Base-by-base conservation (phyloP, 2,329 filamentous ascomycete species). In the Tolypocladium sp. region DNA sequence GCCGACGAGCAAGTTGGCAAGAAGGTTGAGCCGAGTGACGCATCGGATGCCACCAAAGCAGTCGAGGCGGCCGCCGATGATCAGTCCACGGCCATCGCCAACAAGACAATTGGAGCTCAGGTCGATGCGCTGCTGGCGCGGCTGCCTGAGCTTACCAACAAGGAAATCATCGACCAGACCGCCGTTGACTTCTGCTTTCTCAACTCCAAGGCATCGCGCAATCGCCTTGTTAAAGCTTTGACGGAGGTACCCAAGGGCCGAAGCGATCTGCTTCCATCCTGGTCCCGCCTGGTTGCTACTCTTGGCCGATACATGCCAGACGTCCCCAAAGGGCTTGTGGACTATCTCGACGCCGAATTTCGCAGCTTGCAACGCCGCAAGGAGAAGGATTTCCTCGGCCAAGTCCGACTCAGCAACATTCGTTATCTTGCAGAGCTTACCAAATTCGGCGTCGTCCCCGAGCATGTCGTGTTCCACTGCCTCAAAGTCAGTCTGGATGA, bases 391-490 rank as follows among this genome's bases (percentile, higher is more conserved):
- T 97, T 99, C 63, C 80, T 97, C 0, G 93, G 93, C 1, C 93
- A 96, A 73, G 92, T 97, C 55, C 89, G 94, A 51, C 87, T 95
- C 65, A 88, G 90, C 74, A 97, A 97, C 70, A 92, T 97, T 63
- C 90, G 95, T n/a, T 99, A 99, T 71, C 85, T 99, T 56, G 92
- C 94, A 9, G 94, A 99, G 74, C 77, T 99, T 69, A 99, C 94
- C 60, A 99, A 99, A 70, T 99, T 99, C 69, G 93, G 94, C 38
- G 91, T 97, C 38, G 94, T 99, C 10, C 94, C 95, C 0, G 94
- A 99, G 73, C 94, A 99, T 73, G 93, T 99, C 63, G 95, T 99
- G 58, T 99, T 99, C 70, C 94, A 99, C 70, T 99, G 94, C 70
- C 85, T 99, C 67, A 99, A 97, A 73, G 93, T 99, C 71, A 95